phyloP scores from a whole-genome alignment of 306 rosid species.

The Vigna reflexopilosa region DNA sequence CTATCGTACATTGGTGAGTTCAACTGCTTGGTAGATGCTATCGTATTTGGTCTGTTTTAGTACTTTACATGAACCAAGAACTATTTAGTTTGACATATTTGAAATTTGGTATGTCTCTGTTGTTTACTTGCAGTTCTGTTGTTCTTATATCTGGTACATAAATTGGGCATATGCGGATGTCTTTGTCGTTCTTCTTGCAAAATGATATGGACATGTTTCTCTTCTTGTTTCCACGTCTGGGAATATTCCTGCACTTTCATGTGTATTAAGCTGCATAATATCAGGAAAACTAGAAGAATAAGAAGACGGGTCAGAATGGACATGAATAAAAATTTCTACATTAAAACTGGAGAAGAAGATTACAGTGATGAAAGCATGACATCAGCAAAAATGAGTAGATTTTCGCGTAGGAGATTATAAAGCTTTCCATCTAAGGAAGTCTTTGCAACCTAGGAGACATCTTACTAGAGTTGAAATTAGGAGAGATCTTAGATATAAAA shows the following conservation, averaged over 20 bases:
- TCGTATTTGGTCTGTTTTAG: neutral
- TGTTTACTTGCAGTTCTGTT: constrained; percentile 60
- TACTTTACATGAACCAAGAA: neutral
- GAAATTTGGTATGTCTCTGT: constrained; percentile 3
- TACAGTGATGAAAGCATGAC: constrained; percentile 37
- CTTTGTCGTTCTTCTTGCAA: constrained; percentile 55
- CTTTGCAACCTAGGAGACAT: constrained; percentile 57
- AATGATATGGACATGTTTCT: constrained; percentile 55
- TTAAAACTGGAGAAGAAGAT: constrained; percentile 35
- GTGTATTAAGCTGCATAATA: constrained; percentile 48
- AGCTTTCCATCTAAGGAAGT: constrained; percentile 52
- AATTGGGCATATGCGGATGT: constrained; percentile 64
- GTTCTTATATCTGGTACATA: constrained; percentile 58
- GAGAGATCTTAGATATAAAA: constrained; percentile 45
- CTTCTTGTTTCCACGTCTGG: constrained; percentile 54
- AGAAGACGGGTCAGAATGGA: constrained; percentile 40
- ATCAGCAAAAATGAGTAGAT: constrained; percentile 31
- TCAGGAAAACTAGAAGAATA: constrained; percentile 49
- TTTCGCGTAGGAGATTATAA: constrained; percentile 55
- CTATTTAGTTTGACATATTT: neutral
- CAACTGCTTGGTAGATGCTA: neutral
- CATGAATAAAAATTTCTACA: constrained; percentile 40
- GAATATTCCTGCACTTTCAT: constrained; percentile 63
- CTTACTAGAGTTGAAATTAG: constrained; percentile 54
- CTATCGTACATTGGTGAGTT: constrained; percentile 64